Conservation (phyloP, 805 yeast genomes). For the Zygoascus ofunaensis region DNA sequence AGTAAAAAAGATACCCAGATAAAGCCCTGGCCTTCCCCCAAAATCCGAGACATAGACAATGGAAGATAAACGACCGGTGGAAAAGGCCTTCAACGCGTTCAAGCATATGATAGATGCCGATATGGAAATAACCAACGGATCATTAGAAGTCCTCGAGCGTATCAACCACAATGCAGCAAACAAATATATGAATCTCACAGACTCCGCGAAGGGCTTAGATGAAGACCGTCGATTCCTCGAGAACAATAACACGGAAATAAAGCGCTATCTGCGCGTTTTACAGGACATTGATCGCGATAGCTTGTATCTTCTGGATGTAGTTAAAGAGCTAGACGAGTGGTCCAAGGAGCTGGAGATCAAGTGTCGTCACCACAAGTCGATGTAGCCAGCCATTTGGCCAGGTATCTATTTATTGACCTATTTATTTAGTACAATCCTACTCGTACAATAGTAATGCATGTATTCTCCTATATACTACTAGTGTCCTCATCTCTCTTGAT, state of each 20-base stretch:
- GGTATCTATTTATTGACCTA: too few species aligned
- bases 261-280: constrained; percentile 12
- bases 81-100: constrained; percentile 14
- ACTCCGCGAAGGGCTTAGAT: constrained; percentile 15
- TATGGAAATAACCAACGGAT: constrained; percentile 15
- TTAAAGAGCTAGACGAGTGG: constrained; percentile 55
- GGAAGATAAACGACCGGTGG: constrained; percentile 6
- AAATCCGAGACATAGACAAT: too few species aligned
- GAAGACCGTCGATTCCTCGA: constrained; percentile 9
- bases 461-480: too few species aligned
- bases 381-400: too few species aligned
- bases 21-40: too few species aligned
- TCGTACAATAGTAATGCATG: background rate
- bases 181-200: constrained; percentile 18
- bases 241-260: constrained; percentile 12
- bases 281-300: constrained; percentile 17
- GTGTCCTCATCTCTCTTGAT: too few species aligned
- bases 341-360: constrained; percentile 46
- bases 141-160: constrained; percentile 19
- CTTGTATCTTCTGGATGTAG: constrained; percentile 35
- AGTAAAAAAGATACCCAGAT: too few species aligned
- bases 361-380: too few species aligned
- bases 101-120: constrained; percentile 19
- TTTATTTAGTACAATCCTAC: too few species aligned
- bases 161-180: constrained; percentile 18